phyloP scores from a whole-genome alignment of 2,329 filamentous ascomycete genomes.

The Lachnellula hyalina region DNA sequence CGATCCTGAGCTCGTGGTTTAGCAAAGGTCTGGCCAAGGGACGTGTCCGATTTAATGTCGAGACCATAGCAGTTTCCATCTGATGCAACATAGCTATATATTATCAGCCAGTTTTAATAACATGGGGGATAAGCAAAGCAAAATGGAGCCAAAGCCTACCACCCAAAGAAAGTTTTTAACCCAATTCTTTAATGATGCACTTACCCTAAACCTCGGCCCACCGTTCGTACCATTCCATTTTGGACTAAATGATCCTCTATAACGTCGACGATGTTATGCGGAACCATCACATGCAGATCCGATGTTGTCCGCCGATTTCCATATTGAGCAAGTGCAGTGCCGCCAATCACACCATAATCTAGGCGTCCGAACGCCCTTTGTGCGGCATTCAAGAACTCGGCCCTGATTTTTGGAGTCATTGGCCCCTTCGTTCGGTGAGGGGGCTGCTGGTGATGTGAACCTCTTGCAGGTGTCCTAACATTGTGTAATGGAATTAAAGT shows the following conservation, averaged over 20 bases:
- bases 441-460: not conserved
- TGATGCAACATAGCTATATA: not conserved
- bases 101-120: too few relatives aligned
- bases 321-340: not conserved
- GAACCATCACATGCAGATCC: constrained; percentile 1
- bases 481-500: not conserved
- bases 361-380: constrained; percentile 1
- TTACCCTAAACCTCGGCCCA: not conserved
- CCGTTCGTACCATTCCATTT: not conserved
- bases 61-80: not conserved
- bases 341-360: not conserved
- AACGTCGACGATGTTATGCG: not conserved
- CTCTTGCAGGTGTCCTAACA: not conserved
- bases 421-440: not conserved
- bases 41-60: not conserved
- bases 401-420: not conserved
- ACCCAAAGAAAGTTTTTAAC: not conserved
- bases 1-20: not conserved
- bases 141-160: too few relatives aligned
- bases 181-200: not conserved
- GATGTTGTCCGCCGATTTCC: not conserved
- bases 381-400: not conserved
- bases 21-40: not conserved
- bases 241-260: not conserved
- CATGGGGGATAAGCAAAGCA: too few relatives aligned